Conservation (phyloP, 352 stramenopile species). For the Phytophthora brassicae region DNA sequence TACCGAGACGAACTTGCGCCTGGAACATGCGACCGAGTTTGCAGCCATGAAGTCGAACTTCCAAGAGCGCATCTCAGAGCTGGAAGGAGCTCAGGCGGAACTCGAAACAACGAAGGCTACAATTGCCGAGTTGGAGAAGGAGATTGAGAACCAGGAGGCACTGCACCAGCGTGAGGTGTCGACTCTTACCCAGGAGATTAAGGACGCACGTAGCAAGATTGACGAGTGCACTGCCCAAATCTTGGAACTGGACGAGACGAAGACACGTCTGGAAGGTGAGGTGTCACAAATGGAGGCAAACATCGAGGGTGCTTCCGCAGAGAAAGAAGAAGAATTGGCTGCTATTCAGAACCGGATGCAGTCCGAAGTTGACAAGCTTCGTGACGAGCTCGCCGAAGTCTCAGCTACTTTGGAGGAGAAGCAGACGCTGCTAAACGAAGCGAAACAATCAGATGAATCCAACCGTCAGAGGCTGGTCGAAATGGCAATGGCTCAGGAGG, state of each 20-base stretch:
- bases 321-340: constrained; percentile 33
- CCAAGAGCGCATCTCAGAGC: constrained; percentile 43
- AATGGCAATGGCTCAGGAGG: constrained; percentile 46
- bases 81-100: constrained; percentile 38
- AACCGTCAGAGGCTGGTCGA: constrained; percentile 44
- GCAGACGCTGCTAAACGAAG: constrained; percentile 33
- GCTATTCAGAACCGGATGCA: constrained; percentile 33
- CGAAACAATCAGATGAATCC: constrained; percentile 37
- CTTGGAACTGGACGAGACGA: constrained; percentile 36
- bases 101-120: constrained; percentile 39
- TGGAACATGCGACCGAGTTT: constrained; percentile 45
- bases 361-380: constrained; percentile 28
- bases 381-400: constrained; percentile 32
- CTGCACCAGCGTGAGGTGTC: constrained; percentile 44
- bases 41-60: constrained; percentile 40
- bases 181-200: constrained; percentile 45
- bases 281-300: constrained; percentile 44
- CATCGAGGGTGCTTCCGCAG: constrained; percentile 29
- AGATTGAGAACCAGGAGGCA: constrained; percentile 34
- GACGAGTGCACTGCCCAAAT: constrained; percentile 38
- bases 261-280: constrained; percentile 39
- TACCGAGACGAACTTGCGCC: constrained; percentile 33
- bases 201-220: constrained; percentile 42
- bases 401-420: constrained; percentile 36
- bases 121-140: constrained; percentile 41